Conservation (phyloP, 768 basidiomycete species). For the Scleroderma bovista region DNA sequence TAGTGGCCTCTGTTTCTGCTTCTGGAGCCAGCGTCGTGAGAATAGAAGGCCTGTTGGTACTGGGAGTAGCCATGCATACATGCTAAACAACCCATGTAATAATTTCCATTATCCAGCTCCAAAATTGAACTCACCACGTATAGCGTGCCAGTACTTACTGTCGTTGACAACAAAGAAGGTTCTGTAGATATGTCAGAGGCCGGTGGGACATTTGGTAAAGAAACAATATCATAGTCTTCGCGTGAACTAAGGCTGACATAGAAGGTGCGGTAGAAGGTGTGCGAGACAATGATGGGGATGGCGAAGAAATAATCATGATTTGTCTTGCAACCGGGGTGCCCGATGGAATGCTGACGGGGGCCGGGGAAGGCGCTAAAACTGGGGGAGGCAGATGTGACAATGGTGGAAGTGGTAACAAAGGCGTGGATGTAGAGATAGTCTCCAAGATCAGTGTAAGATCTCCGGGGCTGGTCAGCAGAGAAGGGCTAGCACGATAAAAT, state of each 20-base stretch:
- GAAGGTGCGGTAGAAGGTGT: conserved; percentile 36
- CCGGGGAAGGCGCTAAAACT: conserved; percentile 1
- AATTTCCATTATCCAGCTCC: not conserved
- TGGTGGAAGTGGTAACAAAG: conserved; percentile 1
- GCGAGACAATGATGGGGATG: conserved; percentile 30
- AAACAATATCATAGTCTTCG: conserved; percentile 26
- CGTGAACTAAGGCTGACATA: conserved; percentile 39
- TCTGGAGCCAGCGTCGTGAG: conserved; percentile 41
- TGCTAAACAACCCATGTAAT: conserved; percentile 14
- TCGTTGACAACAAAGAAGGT: too few species aligned
- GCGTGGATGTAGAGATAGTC: conserved; percentile 21
- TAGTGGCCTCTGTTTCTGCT: conserved; percentile 30
- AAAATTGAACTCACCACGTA: too few species aligned
- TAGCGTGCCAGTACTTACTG: too few species aligned
- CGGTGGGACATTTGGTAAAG: too few species aligned
- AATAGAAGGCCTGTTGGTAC: conserved; percentile 45
- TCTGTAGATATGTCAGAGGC: too few species aligned
- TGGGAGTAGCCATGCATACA: conserved; percentile 42
- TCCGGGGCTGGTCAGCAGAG: conserved; percentile 28
- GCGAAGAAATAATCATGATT: conserved; percentile 25
- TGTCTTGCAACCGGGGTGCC: conserved; percentile 24
- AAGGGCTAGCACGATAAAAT: conserved; percentile 57
- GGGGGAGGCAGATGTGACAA: conserved; percentile 2
- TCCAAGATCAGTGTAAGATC: conserved; percentile 33
- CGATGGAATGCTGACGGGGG: conserved; percentile 26